Evolutionary conservation across 1,284 basidiomycete genomes (phyloP), one percentile per base, ranked within the genome.

Genomic region (Heterobasidion annosum): DNA sequence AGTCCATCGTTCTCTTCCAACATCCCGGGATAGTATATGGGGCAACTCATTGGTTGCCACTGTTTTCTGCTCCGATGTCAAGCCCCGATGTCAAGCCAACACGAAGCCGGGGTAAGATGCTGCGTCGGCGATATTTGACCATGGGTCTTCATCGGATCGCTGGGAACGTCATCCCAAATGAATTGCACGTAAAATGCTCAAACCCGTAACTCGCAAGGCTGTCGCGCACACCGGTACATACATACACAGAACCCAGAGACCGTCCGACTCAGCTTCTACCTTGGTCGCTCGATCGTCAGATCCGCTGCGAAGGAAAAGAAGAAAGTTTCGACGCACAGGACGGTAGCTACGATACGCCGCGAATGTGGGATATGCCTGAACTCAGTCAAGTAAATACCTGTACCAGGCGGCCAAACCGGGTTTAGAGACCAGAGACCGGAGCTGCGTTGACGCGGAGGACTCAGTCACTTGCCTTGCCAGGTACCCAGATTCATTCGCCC

Each of bases 401-500:
- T 37, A 37, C 13, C 40, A 18, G 13, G 12, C 25, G n/a, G 8
- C 19, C 34, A 34, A n/a, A 33, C 48, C 32, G 48, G n/a, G 3
- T n/a, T 53, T 16, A 18, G 45, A 25, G 12, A 15, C 25, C 43
- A 44, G 10, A 12, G 18, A 15, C 15, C 35, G 34, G 44, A 44
- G 19, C n/a, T 32, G 32, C n/a, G 12, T 13, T 13, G 48, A 49
- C 32, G 54, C 19, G 19, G 13, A 25, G 13, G 19, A 35, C 12
- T 33, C 25, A 33, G 34, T 34, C 12, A 18, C 68, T 59, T 47
- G 77, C 87, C 91, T 77, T 96, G 93, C 93, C 93, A 97, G 16
- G 91, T 95, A 4, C 93, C 94, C 43, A 95, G 73, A 61, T 89
- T 91, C 58, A 96, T 72, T 48, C 77, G 75, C 2, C 88, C 91